Evolutionary conservation across 352 stramenopile genomes (phyloP).

Genomic region (Peronosclerospora sorghi): DNA sequence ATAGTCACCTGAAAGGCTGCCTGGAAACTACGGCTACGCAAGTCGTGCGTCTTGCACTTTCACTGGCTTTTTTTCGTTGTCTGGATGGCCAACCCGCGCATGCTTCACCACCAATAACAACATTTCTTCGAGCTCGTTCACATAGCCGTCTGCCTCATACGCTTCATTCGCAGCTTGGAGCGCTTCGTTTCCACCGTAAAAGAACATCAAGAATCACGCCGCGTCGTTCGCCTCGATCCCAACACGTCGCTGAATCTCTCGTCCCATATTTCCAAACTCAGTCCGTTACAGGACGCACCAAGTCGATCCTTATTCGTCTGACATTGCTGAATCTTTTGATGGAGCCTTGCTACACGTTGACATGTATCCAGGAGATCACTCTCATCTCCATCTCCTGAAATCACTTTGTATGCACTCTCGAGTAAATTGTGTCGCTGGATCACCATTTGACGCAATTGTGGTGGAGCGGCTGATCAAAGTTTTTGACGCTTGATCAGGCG

Average conservation of each 20-base stretch:
- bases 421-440: too few relatives aligned
- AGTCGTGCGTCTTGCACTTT: too few relatives aligned
- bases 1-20: too few relatives aligned
- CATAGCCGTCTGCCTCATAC: constrained; percentile 56
- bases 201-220: constrained; percentile 50
- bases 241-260: constrained; percentile 47
- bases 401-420: constrained; percentile 66
- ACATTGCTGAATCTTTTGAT: too few relatives aligned
- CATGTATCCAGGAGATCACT: constrained; percentile 59
- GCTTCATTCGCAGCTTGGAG: constrained; percentile 60
- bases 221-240: constrained; percentile 41
- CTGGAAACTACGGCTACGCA: too few relatives aligned
- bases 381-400: constrained; percentile 37
- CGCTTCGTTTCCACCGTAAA: constrained; percentile 55
- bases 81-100: constrained; percentile 56
- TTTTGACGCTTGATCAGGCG: too few relatives aligned
- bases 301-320: too few relatives aligned
- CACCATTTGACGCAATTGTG: too few relatives aligned
- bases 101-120: constrained; percentile 75
- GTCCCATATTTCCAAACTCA: constrained; percentile 51
- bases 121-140: constrained; percentile 68
- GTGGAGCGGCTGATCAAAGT: too few relatives aligned
- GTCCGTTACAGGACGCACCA: constrained; percentile 9
- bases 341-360: constrained; percentile 53
- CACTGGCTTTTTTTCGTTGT: too few relatives aligned